phyloP scores from a whole-genome alignment of 768 basidiomycete species.

The Mycena alexandri region DNA sequence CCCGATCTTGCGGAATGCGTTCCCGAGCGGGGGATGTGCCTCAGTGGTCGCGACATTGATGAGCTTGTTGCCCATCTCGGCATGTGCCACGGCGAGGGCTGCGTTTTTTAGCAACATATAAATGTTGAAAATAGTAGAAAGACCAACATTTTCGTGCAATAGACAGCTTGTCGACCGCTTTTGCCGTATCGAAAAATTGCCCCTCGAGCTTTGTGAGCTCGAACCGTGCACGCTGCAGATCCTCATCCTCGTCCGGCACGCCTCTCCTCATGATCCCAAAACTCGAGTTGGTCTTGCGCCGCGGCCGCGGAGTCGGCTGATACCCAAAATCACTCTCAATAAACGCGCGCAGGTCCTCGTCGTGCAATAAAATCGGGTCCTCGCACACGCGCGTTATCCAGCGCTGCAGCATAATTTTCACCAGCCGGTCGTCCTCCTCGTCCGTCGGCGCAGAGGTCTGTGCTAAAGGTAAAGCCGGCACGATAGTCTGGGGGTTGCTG shows the following conservation, averaged over 20 bases:
- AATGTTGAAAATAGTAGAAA: constrained; percentile 10
- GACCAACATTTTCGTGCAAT: constrained; percentile 79
- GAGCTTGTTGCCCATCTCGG: constrained; percentile 95
- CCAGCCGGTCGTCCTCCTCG: constrained; percentile 97
- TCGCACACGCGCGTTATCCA: constrained; percentile 96
- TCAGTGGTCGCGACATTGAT: constrained; percentile 92
- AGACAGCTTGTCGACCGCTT: constrained; percentile 89
- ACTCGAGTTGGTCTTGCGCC: constrained; percentile 78
- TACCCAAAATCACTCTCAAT: constrained; percentile 98
- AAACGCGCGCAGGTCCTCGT: constrained; percentile 95
- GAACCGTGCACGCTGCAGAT: constrained; percentile 88
- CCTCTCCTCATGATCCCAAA: constrained; percentile 83
- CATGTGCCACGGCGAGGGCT: constrained; percentile 84
- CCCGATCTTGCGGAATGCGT: constrained; percentile 88
- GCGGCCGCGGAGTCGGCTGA: constrained; percentile 83
- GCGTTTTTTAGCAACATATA: constrained; percentile 22
- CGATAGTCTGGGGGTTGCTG: constrained; percentile 95
- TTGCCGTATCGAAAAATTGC: constrained; percentile 93
- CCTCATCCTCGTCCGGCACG: constrained; percentile 95
- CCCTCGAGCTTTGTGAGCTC: constrained; percentile 93
- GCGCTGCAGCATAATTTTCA: constrained; percentile 93
- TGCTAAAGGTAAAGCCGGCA: constrained; percentile 95
- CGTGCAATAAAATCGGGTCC: constrained; percentile 87
- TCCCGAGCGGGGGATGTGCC: constrained; percentile 85
- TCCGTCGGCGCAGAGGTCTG: constrained; percentile 97